Evolutionary conservation across 495 filamentous ascomycete species (phyloP).

Genomic region (Halenospora varia): DNA sequence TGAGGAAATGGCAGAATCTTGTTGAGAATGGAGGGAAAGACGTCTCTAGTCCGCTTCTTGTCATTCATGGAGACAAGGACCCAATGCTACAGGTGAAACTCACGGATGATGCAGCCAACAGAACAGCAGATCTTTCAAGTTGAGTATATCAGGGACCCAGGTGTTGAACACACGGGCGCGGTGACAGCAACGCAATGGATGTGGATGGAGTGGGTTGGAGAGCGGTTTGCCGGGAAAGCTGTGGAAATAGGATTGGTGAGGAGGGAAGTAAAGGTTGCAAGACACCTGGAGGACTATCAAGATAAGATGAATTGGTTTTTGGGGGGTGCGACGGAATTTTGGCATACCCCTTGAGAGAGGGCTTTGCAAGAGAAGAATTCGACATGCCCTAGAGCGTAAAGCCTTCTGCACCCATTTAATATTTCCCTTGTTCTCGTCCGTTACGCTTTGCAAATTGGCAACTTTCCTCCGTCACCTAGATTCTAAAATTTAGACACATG

Average conservation of each 20-base stretch:
- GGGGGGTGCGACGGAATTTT: too few relatives aligned
- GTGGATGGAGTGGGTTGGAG: constrained; percentile 41
- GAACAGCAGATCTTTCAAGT: constrained; percentile 32
- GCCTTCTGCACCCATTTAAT: too few relatives aligned
- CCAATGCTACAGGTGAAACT: constrained; percentile 26
- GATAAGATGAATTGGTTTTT: too few relatives aligned
- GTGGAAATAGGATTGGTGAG: not conserved
- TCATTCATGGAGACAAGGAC: constrained; percentile 36
- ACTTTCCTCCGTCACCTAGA: too few relatives aligned
- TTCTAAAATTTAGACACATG: too few relatives aligned
- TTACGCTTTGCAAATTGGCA: too few relatives aligned
- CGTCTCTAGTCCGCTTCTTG: constrained; percentile 40
- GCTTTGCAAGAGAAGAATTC: too few relatives aligned
- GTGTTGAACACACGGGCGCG: constrained; percentile 28
- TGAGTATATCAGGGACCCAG: not conserved
- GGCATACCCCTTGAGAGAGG: too few relatives aligned
- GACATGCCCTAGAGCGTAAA: too few relatives aligned
- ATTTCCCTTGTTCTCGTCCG: too few relatives aligned
- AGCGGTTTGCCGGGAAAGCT: constrained; percentile 28
- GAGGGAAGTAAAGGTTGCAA: not conserved
- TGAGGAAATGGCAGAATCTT: constrained; percentile 22
- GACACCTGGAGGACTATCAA: too few relatives aligned
- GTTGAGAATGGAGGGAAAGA: constrained; percentile 26
- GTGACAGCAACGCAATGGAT: constrained; percentile 32
- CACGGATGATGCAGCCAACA: constrained; percentile 24